Conservation (phyloP, 1,284 basidiomycete genomes). For the Papiliotrema fonsecae region DNA sequence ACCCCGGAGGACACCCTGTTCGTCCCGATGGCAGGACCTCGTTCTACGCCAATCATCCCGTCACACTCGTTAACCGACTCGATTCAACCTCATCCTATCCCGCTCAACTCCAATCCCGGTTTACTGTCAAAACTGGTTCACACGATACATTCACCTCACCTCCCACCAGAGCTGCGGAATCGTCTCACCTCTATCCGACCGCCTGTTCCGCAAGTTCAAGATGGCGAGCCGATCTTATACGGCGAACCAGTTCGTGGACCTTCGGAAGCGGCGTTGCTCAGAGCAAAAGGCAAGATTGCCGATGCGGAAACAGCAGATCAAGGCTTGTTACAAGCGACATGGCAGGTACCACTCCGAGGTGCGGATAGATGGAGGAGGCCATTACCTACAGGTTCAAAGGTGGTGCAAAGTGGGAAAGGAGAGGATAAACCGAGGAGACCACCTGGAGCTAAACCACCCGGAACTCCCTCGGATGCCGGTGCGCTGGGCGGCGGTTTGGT, state of each 20-base stretch:
- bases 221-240: constrained; percentile 26
- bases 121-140: constrained; percentile 30
- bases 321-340: constrained; percentile 29
- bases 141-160: constrained; percentile 32
- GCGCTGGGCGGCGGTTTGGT: constrained; percentile 8
- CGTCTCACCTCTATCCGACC: constrained; percentile 38
- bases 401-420: constrained; percentile 26
- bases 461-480: constrained; percentile 1
- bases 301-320: constrained; percentile 17
- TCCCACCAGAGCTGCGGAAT: constrained; percentile 35
- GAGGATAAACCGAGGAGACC: constrained; percentile 22
- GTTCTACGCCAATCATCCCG: constrained; percentile 30
- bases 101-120: constrained; percentile 30
- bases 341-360: constrained; percentile 36
- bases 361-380: constrained; percentile 24
- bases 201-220: constrained; percentile 18
- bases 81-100: constrained; percentile 23
- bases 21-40: constrained; percentile 19
- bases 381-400: constrained; percentile 36
- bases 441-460: background rate
- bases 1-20: constrained; percentile 29
- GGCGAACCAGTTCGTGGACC: constrained; percentile 34
- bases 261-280: constrained; percentile 25
- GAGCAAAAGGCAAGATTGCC: constrained; percentile 30
- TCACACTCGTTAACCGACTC: constrained; percentile 23